phyloP scores from a whole-genome alignment of 768 basidiomycete species.

The Tylopilus cervinicoccineus region DNA sequence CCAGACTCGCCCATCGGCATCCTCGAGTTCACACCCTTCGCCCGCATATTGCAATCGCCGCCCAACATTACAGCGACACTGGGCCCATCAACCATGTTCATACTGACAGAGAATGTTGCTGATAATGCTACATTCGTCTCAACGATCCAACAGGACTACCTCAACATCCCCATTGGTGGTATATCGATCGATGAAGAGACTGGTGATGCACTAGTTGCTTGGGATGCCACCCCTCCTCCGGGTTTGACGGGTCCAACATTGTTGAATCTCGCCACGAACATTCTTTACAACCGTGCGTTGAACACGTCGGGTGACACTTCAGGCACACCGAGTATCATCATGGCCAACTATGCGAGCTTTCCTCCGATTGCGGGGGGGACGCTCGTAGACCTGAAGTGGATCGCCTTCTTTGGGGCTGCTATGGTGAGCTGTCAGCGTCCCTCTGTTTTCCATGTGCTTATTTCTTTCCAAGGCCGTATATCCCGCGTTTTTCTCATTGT shows the following conservation, averaged over 20 bases:
- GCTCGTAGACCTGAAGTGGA: conserved; percentile 65
- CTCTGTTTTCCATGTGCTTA: not conserved
- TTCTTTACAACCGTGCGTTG: conserved; percentile 60
- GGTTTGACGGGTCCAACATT: conserved; percentile 55
- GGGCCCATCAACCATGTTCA: conserved; percentile 35
- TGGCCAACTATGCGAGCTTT: conserved; percentile 54
- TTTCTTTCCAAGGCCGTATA: conserved; percentile 51
- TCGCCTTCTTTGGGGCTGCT: conserved; percentile 66
- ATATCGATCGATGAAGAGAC: conserved; percentile 55
- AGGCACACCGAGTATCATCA: conserved; percentile 47
- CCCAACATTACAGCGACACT: conserved; percentile 47
- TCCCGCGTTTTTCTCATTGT: conserved; percentile 79
- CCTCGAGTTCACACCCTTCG: conserved; percentile 28
- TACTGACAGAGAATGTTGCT: conserved; percentile 40
- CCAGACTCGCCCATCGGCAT: conserved; percentile 42
- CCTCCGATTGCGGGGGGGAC: conserved; percentile 54
- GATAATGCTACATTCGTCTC: conserved; percentile 60
- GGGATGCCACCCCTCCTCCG: conserved; percentile 62
- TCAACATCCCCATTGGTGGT: conserved; percentile 61
- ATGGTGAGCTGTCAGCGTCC: conserved; percentile 46
- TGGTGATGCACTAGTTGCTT: conserved; percentile 57
- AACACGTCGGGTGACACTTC: conserved; percentile 43
- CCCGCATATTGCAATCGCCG: conserved; percentile 48
- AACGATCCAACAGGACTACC: conserved; percentile 47
- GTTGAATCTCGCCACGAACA: conserved; percentile 66